Conservation (phyloP, 108 stramenopile species). For the Ochromonas danica region DNA sequence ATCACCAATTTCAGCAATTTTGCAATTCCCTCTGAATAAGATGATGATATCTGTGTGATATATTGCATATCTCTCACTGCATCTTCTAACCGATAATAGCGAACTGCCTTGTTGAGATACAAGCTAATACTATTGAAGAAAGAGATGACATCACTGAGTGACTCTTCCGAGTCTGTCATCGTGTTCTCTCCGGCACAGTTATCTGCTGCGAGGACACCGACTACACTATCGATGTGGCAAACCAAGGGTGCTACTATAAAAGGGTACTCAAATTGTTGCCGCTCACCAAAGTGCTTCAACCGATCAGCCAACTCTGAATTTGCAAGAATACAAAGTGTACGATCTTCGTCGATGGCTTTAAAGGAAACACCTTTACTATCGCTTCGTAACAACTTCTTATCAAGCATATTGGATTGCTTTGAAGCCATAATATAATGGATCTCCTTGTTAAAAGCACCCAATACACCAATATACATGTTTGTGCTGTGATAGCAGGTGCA, state of each 20-base stretch:
- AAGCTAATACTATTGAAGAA: too few relatives aligned
- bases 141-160: too few relatives aligned
- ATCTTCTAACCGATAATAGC: too few relatives aligned
- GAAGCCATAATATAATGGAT: background rate
- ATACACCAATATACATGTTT: slow-evolving; percentile 6
- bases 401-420: background rate
- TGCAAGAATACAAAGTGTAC: background rate
- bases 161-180: too few relatives aligned
- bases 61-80: too few relatives aligned
- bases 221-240: background rate
- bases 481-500: background rate
- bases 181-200: background rate
- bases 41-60: too few relatives aligned
- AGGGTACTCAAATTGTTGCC: background rate
- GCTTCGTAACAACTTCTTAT: background rate
- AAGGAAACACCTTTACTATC: background rate
- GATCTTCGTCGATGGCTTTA: background rate
- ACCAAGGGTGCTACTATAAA: background rate
- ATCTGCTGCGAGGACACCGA: slow-evolving; percentile 13
- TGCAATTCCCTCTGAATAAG: too few relatives aligned
- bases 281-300: background rate
- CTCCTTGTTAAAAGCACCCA: background rate
- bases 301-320: background rate
- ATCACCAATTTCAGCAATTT: too few relatives aligned
- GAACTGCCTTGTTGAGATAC: too few relatives aligned